Base-by-base conservation (phyloP, 352 stramenopile species). In the Phytophthora sojae region DNA sequence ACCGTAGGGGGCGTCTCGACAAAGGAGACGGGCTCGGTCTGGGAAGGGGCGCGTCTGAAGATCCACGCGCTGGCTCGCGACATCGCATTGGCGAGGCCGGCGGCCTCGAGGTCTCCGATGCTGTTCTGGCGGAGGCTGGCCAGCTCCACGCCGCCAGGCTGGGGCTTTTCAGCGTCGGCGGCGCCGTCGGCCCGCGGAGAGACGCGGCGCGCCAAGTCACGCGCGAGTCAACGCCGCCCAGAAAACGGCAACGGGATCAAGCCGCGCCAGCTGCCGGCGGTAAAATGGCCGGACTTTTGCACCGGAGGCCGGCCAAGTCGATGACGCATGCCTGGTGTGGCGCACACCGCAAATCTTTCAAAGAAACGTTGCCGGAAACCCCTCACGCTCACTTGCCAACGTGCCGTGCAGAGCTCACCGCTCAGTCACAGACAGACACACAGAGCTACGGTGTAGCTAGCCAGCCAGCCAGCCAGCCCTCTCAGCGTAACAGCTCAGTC, bases 321-420 rank as follows among this genome's bases (percentile, higher is more conserved):
- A 68, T 69, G 59, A 69, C 59, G 59, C 66, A 64, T 21, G 21
- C 21, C 6, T 47, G 9, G 14, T 65, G 67, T 74, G 61, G 67
- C 17, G 52, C 69, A 68, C 63, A 56, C 39, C 21, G 6, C 52
- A 39, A 71, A 75, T 63, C 61, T 67, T 66, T 70, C 44, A 64
- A 61, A 66, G 60, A 71, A 71, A 75, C 61, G 49, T 35, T 57
- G 47, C 52, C 32, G 14, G 32, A 39, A 39, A 39, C 30, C 29
- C 19, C 15, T 14, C 5, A 6, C 30, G n/a, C 65, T 73, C 69
- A 76, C 53, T 76, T 72, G 57, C 44, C 45, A 76, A 69, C 52
- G 37, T 61, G 49, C 60, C 53, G 11, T 37, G 37, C 15, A 19
- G 26, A 32, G 30, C 30, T 44, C 55, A 68, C 3, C 37, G 15